These are phyloP conservation scores for Rhodosporidiobolus odoratus DNA, from an alignment of 768 basidiomycete genomes.

Conservation along the genomic window DNA sequence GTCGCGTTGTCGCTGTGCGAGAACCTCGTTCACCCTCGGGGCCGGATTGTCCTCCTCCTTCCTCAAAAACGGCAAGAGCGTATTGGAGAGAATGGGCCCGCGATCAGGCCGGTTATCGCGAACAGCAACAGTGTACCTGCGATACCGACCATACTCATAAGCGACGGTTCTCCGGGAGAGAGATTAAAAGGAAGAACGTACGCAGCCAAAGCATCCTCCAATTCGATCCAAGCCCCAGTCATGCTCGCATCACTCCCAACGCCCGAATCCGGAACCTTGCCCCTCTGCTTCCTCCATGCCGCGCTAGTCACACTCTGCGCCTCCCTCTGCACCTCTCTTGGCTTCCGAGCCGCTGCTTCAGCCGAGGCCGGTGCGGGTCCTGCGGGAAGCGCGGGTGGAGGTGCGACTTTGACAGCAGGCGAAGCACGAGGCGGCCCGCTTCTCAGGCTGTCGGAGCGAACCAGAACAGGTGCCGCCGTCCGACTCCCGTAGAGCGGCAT, in stretches of 20 bases:
- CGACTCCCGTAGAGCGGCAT: neutral
- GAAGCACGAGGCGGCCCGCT: neutral
- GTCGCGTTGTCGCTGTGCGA: conserved; percentile 40
- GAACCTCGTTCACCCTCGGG: conserved; percentile 26
- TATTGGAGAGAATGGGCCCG: conserved; percentile 43
- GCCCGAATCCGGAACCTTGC: conserved; percentile 30
- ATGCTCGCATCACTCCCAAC: conserved; percentile 33
- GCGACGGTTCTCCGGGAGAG: neutral
- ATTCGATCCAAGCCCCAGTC: conserved; percentile 26
- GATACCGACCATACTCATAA: neutral
- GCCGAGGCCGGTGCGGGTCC: neutral
- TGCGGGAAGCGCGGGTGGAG: neutral
- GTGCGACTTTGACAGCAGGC: too few relatives aligned
- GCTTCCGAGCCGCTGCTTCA: too few relatives aligned
- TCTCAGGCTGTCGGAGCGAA: conserved; percentile 18
- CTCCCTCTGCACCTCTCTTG: neutral
- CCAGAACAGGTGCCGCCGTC: conserved; percentile 2
- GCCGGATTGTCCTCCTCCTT: conserved; percentile 46
- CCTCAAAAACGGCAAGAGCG: conserved; percentile 45
- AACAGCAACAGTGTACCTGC: conserved; percentile 39
- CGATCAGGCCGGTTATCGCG: conserved; percentile 42
- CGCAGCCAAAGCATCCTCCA: conserved; percentile 21
- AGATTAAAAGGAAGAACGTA: conserved; percentile 18
- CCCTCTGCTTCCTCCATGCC: conserved; percentile 19
- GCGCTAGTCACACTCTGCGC: too few relatives aligned